These are phyloP conservation scores for Strobilomyces dryophilus DNA, from an alignment of 768 basidiomycete species.

Conservation along the genomic window DNA sequence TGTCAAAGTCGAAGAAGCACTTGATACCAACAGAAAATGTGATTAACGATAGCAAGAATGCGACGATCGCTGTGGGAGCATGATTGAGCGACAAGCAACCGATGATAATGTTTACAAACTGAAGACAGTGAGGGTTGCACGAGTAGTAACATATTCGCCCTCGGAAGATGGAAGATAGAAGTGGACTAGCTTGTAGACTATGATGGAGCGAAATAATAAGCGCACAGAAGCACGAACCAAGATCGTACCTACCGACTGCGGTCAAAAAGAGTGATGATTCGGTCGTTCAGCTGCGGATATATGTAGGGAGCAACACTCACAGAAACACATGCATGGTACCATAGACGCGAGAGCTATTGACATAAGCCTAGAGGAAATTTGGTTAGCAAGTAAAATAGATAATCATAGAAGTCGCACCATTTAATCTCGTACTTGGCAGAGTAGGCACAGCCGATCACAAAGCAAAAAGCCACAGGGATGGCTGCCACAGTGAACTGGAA, in stretches of 20 bases:
- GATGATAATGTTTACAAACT: conserved; percentile 42
- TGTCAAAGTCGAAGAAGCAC: conserved; percentile 80
- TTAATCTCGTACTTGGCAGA: conserved; percentile 80
- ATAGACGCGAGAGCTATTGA: conserved; percentile 63
- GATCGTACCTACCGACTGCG: conserved; percentile 27
- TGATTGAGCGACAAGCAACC: background rate
- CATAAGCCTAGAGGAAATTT: conserved; percentile 51
- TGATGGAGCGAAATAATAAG: background rate
- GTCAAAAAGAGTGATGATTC: background rate
- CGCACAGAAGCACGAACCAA: background rate
- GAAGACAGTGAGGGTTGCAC: conserved; percentile 76
- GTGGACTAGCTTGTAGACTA: conserved; percentile 80
- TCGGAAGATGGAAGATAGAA: conserved; percentile 65
- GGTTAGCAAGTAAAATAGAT: background rate
- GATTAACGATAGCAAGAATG: conserved; percentile 68
- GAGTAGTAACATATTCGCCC: conserved; percentile 59
- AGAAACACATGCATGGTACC: conserved; percentile 73
- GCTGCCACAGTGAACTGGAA: conserved; percentile 81
- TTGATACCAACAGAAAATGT: conserved; percentile 74
- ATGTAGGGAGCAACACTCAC: conserved; percentile 42
- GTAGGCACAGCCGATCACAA: conserved; percentile 60
- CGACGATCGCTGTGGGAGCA: conserved; percentile 53
- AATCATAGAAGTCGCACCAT: conserved; percentile 42
- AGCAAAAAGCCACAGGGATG: conserved; percentile 69
- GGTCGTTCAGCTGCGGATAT: background rate